phyloP scores from a whole-genome alignment of 495 filamentous ascomycete genomes.

The Neurospora intermedia region DNA sequence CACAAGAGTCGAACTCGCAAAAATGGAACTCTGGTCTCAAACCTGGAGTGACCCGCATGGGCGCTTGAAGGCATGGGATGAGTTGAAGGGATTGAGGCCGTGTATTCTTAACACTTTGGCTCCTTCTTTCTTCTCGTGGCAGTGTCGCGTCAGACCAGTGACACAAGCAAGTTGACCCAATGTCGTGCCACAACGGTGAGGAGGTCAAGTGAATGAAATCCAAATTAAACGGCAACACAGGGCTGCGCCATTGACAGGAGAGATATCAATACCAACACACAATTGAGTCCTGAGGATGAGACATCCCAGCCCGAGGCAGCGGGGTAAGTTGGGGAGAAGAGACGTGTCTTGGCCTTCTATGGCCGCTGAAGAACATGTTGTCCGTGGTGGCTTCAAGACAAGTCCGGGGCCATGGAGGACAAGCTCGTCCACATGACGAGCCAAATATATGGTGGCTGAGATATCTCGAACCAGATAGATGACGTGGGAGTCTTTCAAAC shows the following conservation, averaged over 20 bases:
- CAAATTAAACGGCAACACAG: neutral
- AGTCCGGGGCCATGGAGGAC: neutral
- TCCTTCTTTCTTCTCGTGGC: neutral
- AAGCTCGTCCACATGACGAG: neutral
- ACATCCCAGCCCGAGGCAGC: neutral
- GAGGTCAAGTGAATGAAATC: neutral
- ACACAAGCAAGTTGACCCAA: neutral
- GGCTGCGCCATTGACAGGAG: neutral
- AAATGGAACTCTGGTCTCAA: neutral
- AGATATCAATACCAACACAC: neutral
- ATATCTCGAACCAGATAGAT: neutral
- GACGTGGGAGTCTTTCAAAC: neutral
- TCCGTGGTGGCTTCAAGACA: neutral
- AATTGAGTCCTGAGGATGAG: neutral
- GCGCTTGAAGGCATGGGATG: neutral
- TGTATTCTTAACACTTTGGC: neutral
- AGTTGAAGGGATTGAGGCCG: neutral
- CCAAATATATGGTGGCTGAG: neutral
- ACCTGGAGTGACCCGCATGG: neutral
- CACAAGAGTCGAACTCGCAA: neutral
- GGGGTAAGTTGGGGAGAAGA: neutral
- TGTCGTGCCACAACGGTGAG: neutral
- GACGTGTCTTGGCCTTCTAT: neutral
- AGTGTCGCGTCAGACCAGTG: neutral
- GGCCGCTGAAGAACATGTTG: neutral